phyloP scores from a whole-genome alignment of 768 basidiomycete genomes.

The Suillus paluster region DNA sequence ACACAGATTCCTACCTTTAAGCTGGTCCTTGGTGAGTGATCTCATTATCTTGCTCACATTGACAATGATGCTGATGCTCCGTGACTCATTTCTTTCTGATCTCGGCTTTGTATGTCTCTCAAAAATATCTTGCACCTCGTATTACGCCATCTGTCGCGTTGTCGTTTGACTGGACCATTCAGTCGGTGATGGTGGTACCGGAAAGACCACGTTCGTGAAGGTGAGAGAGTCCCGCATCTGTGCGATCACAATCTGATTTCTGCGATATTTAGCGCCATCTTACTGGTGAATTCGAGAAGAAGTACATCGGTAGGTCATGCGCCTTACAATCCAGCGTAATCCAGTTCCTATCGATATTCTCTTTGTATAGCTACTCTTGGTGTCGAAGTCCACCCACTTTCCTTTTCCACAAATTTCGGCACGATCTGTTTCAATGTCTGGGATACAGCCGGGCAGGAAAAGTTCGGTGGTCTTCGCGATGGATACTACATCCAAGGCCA shows the following conservation, averaged over 20 bases:
- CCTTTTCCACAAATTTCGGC: slow-evolving; percentile 98
- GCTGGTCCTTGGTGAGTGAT: slow-evolving; percentile 89
- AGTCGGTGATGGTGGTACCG: slow-evolving; percentile 98
- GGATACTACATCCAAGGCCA: slow-evolving; percentile 98
- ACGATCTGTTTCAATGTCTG: slow-evolving; percentile 99
- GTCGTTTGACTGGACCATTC: slow-evolving; percentile 15
- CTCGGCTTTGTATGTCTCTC: slow-evolving; percentile 17
- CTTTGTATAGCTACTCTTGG: slow-evolving; percentile 85
- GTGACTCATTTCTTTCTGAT: slow-evolving; percentile 55
- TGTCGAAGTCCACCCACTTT: slow-evolving; percentile 97
- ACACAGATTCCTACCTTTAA: slow-evolving; percentile 89
- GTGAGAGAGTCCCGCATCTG: slow-evolving; percentile 43
- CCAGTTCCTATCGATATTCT: slow-evolving; percentile 16
- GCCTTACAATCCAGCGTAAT: slow-evolving; percentile 9
- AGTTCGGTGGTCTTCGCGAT: slow-evolving; percentile 98
- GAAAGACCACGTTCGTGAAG: slow-evolving; percentile 99
- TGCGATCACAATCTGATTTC: slow-evolving; percentile 64
- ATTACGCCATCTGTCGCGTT: slow-evolving; percentile 15
- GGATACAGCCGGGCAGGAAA: slow-evolving; percentile 99
- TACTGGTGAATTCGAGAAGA: slow-evolving; percentile 99
- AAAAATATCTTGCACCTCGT: slow-evolving; percentile 8
- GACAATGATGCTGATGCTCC: slow-evolving; percentile 34
- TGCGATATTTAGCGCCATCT: slow-evolving; percentile 77
- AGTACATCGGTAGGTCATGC: slow-evolving; percentile 85
- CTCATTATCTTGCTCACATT: slow-evolving; percentile 15